Evolutionary conservation across 148 eudicot genomes (phyloP), one percentile per base, ranked within the genome.

Genomic region (Vaccinium myrtillus): DNA sequence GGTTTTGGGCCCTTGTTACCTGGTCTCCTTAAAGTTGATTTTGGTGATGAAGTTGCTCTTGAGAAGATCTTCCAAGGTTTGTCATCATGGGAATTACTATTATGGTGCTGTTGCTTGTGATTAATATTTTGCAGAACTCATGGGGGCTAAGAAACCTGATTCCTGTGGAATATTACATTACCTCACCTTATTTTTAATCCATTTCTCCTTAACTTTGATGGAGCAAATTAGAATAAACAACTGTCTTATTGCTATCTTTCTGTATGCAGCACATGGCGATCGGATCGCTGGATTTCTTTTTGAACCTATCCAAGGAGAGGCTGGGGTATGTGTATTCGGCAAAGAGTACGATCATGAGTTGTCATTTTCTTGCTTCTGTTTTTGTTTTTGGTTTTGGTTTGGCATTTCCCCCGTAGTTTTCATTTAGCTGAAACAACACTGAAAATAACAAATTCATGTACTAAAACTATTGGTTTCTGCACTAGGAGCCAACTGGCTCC

Each of bases 241-340:
- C 51, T 54, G 77, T 84, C 73, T 76, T 21, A 65, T 76, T 69
- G 58, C 32, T 46, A 43, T 70, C 63, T 83, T 58, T 84, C 27
- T 81, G 84, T 85, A 30, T 76, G 82, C 95, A 97, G 99, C 92
- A 83, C 91, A 95, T 84, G 99, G 98, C 85, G 94, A 94, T 79
- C 83, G 75, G 61, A 95, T 97, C 32, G 99, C 99, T 87, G 99
- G 98, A 84, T 97, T 97, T 87, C 89, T 97, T 84, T 95, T 97
- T 88, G 99, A 97, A 85, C 99, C 99, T 77, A 97, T 97, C 83
- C 98, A 97, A 90, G 99, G 99, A 78, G 99, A 97, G 90, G 99
- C 99, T 16, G 99, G 99, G 98, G 99, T 97, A 97, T 74, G 93
- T 86, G 65, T 84, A 39, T 80, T 81, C 78, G 76, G 79, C 30